Evolutionary conservation across 2,329 filamentous ascomycete species (phyloP).

Genomic region (Penicillium crustosum): DNA sequence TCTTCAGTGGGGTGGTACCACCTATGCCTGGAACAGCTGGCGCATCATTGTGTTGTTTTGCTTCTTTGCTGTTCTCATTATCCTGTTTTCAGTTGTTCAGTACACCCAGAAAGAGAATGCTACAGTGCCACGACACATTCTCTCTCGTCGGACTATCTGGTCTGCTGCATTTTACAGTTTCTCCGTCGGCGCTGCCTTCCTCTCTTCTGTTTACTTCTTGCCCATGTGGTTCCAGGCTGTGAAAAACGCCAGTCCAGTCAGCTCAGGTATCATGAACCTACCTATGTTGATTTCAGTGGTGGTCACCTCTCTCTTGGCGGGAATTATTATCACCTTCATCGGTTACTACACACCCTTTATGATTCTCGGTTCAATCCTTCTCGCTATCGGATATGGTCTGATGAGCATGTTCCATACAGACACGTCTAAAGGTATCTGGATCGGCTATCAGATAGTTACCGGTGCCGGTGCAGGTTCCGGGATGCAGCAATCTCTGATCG

Average conservation of each 20-base stretch:
- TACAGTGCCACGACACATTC: slow-evolving; percentile 53
- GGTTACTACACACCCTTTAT: slow-evolving; percentile 31
- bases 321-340: slow-evolving; percentile 42
- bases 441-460: slow-evolving; percentile 40
- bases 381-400: slow-evolving; percentile 32
- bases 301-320: slow-evolving; percentile 21
- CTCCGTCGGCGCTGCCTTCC: slow-evolving; percentile 3
- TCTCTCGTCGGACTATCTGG: slow-evolving; percentile 46
- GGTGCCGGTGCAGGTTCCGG: slow-evolving; percentile 30
- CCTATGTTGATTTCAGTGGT: slow-evolving; percentile 20
- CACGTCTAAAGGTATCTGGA: slow-evolving; percentile 28
- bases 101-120: slow-evolving; percentile 52
- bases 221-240: slow-evolving; percentile 37
- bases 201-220: slow-evolving; percentile 13
- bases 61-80: slow-evolving; percentile 28
- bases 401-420: slow-evolving; percentile 24
- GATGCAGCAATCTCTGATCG: slow-evolving; percentile 25
- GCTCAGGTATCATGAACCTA: slow-evolving; percentile 27
- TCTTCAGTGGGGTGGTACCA: slow-evolving; percentile 27
- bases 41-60: slow-evolving; percentile 25
- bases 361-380: slow-evolving; percentile 25
- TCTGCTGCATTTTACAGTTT: slow-evolving; percentile 31
- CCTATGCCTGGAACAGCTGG: slow-evolving; percentile 22
- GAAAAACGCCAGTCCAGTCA: slow-evolving; percentile 22
- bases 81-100: slow-evolving; percentile 47